Base-by-base conservation (phyloP, 306 rosid species). In the Aeschynomene evenia region DNA sequence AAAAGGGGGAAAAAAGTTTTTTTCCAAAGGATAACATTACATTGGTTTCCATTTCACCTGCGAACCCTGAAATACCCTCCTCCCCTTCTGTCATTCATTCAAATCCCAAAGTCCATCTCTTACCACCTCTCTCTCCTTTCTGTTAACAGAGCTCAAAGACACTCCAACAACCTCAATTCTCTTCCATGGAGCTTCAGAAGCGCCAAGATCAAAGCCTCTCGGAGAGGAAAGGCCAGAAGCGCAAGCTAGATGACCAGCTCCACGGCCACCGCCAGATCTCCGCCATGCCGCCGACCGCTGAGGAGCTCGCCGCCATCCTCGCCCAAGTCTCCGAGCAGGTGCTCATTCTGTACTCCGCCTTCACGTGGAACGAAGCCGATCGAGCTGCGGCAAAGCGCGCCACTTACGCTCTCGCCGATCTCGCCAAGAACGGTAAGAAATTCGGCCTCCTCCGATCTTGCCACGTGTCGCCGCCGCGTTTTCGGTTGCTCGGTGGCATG, bases 361-460 rank as follows among this genome's bases (percentile, higher is more conserved):
- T 85, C 81, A 87, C 99, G 33, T 84, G 97, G 95, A 84, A 51
- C 20, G 99, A 94, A 58, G 18, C 89, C 57, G 99, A 94, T 74
- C 88, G 99, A 57, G 88, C 91, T 7, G 84, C 92, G 9, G 95
- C 97, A 15, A 94, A 91, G 82, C 96, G 97, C 37, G 95, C 99
- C 72, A 91, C 99, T 67, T 97, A 94, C 63, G 92, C 89, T 72
- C 97, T 94, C 60, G 92, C 99, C 77, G 99, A 94, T 81, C 96
- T 94, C 57, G 97, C 97, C 19, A 94, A 94, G 76, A 94, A 88
- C 51, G 99, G 99, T 94, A 81, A 3, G 14, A 1, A 69, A 22
- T 61, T 61, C 58, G 6, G 58, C 33, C 29, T 33, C 53, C 71
- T 70, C 55, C 62, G 87, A 87, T 86, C 87, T 85, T 70, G 60